These are phyloP conservation scores for Cutaneotrichosporon sp. DNA, from an alignment of 1,284 basidiomycete species.

Conservation along the genomic window DNA sequence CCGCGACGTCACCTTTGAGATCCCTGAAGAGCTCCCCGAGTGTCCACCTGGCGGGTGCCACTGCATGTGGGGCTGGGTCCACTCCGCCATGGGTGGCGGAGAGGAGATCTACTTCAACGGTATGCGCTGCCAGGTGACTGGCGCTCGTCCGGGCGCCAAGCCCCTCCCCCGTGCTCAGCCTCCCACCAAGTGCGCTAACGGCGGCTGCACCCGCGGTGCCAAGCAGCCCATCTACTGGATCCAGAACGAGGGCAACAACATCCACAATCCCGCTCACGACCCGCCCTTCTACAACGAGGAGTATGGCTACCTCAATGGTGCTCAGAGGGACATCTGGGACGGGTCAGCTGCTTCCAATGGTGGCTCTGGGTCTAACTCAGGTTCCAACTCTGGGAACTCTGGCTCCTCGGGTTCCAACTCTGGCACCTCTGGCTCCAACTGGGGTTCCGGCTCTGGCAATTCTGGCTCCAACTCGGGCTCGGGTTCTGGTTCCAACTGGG, in stretches of 20 bases:
- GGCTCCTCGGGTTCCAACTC: not conserved
- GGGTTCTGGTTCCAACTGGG: not conserved
- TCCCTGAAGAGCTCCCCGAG: constrained; percentile 63
- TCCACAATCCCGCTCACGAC: constrained; percentile 48
- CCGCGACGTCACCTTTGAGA: constrained; percentile 58
- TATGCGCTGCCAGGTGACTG: constrained; percentile 42
- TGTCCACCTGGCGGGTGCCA: constrained; percentile 61
- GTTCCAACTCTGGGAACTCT: not conserved
- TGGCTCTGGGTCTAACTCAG: not conserved
- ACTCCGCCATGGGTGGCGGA: constrained; percentile 23
- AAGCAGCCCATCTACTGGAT: constrained; percentile 18
- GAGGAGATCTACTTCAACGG: constrained; percentile 33
- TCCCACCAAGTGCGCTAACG: constrained; percentile 22
- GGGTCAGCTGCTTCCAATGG: not conserved
- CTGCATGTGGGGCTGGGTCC: constrained; percentile 68
- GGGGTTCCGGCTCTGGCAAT: not conserved
- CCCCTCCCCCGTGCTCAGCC: constrained; percentile 33
- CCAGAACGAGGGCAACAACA: constrained; percentile 49
- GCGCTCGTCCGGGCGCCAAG: constrained; percentile 22
- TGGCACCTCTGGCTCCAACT: not conserved
- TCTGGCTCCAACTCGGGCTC: not conserved
- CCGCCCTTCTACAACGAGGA: constrained; percentile 36
- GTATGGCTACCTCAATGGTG: constrained; percentile 49
- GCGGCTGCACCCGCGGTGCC: constrained; percentile 30
- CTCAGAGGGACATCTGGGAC: constrained; percentile 47